phyloP scores from a whole-genome alignment of 768 basidiomycete genomes.

The Coprinellus aureogranulatus region DNA sequence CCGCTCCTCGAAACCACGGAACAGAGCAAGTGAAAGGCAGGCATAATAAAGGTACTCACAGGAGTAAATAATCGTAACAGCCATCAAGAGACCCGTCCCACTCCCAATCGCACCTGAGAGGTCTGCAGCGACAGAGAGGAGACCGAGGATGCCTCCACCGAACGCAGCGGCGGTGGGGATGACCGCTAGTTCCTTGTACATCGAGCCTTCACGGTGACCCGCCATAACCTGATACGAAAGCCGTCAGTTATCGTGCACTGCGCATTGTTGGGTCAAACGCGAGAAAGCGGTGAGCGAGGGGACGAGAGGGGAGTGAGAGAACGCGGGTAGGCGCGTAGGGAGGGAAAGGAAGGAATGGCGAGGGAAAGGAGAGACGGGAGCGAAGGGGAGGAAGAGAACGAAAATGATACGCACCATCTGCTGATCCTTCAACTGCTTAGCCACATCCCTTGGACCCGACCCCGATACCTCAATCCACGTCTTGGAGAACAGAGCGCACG shows the following conservation, averaged over 20 bases:
- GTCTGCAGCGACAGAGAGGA: constrained; percentile 84
- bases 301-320: too few species aligned
- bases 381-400: not conserved
- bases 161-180: constrained; percentile 98
- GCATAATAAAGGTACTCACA: constrained; percentile 51
- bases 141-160: constrained; percentile 92
- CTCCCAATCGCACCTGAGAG: constrained; percentile 95
- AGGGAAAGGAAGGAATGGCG: too few species aligned
- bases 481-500: constrained; percentile 97
- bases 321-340: too few species aligned
- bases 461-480: constrained; percentile 99
- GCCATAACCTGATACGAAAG: constrained; percentile 67
- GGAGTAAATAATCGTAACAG: constrained; percentile 95
- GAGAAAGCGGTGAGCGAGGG: too few species aligned
- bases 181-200: constrained; percentile 99
- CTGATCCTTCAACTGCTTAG: constrained; percentile 98
- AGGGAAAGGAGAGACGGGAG: not conserved
- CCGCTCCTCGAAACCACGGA: too few species aligned
- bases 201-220: constrained; percentile 91
- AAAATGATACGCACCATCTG: constrained; percentile 66
- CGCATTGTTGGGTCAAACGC: too few species aligned
- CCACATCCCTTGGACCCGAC: constrained; percentile 91
- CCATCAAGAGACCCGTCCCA: constrained; percentile 96
- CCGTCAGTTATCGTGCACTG: too few species aligned
- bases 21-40: constrained; percentile 8